Base-by-base conservation (phyloP, 2,329 filamentous ascomycete species). In the Shiraia sp. region DNA sequence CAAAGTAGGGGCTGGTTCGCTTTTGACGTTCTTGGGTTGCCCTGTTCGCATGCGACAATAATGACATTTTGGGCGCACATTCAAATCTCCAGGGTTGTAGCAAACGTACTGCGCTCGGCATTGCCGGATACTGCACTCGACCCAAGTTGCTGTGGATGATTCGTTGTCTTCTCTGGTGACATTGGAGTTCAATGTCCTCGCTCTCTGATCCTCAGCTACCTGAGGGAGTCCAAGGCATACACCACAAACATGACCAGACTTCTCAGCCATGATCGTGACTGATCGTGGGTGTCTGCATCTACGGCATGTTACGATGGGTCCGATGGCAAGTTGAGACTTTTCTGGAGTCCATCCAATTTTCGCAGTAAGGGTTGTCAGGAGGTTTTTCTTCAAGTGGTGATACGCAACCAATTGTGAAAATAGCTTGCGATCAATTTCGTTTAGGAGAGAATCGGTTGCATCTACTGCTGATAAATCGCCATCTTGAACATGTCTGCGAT, bases 101-200 rank as follows among this genome's bases (percentile, higher is more conserved):
- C 79, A 72, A 19, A 79, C 70, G 49, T 79, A 80, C 53, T 78
- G 75, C 1, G 69, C 74, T 9, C 75, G 69, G 55, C 77, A 79
- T 7, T 56, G 54, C 1, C 33, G 41, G n/a, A 67, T 59, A 26
- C 47, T 59, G 50, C 77, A 80, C 53, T 79, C 76, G 1, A 77
- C 73, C 77, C 77, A 79, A 12, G 65, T 63, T 0, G 61, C 66
- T 3, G 53, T 49, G 0, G 70, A 72, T 7, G 43, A 37, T 28
- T 65, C 56, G 26, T 50, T 55, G 40, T 73, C 63, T 0, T 61
- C 51, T 16, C 42, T 42, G 0, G 60, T 64, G 14, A 72, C 74
- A 26, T 57, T 46, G 6, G 48, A 46, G 29, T 45, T 29, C 15
- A 48, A 49, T 2, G 42, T 32, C 10, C 52, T 48, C 3, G 60